Evolutionary conservation across 257 asterid genomes (phyloP).

Genomic region (Solanum infundibuliforme): DNA sequence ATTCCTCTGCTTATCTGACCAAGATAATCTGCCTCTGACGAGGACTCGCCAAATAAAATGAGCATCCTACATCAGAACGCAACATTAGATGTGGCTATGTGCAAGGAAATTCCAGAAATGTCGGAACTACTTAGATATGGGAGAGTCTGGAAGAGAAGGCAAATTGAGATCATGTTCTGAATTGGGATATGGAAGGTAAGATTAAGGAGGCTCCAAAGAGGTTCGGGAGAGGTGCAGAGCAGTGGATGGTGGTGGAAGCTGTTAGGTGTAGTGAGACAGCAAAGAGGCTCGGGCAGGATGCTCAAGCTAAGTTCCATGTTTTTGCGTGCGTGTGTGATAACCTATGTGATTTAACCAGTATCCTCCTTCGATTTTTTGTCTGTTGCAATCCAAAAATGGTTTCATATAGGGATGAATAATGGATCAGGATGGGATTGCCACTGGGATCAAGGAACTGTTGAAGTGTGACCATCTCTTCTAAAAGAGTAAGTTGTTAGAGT

Average conservation of each 20-base stretch:
- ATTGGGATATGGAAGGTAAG: not conserved
- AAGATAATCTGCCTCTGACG: not conserved
- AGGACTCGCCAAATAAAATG: not conserved
- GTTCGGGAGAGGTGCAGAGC: not conserved
- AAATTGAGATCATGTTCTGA: not conserved
- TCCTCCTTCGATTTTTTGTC: not conserved
- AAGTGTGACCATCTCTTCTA: too few relatives aligned
- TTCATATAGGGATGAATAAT: not conserved
- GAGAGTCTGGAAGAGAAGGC: not conserved
- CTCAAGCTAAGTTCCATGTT: not conserved
- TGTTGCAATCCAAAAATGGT: not conserved
- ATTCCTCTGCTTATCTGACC: not conserved
- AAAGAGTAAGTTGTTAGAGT: too few relatives aligned
- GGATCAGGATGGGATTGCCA: not conserved
- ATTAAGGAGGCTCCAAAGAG: not conserved
- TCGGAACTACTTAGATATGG: not conserved
- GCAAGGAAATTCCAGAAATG: not conserved
- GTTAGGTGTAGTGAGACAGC: not conserved
- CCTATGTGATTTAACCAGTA: not conserved
- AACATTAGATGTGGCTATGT: not conserved
- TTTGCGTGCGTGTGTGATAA: not conserved
- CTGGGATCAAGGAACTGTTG: not conserved
- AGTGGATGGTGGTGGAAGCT: not conserved
- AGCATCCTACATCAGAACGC: not conserved
- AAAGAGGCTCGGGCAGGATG: not conserved